A percentile compares a stretch with the other conserved stretches of the same genome.
Conservation (phyloP, 371 early-diverging fungal species). For the Mucor indicus region DNA sequence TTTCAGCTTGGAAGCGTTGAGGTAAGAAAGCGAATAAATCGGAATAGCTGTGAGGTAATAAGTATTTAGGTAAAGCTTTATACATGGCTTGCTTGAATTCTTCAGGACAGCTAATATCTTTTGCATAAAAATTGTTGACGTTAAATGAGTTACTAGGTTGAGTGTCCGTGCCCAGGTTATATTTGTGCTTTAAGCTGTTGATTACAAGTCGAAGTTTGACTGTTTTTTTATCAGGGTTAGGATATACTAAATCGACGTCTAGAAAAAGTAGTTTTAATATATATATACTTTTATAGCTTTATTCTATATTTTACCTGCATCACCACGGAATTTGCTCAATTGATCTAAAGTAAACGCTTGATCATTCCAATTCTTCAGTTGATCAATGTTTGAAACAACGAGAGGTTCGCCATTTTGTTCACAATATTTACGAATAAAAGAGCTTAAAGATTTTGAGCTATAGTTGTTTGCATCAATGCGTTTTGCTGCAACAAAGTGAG, state of each 20-base stretch:
- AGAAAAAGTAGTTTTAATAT: neutral
- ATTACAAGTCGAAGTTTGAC: neutral
- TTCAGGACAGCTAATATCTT: slow-evolving; percentile 26
- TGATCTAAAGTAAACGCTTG: slow-evolving; percentile 30
- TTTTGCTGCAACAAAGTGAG: too few species aligned
- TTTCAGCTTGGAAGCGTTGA: slow-evolving; percentile 20
- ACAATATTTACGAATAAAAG: slow-evolving; percentile 28
- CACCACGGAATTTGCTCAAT: slow-evolving; percentile 21
- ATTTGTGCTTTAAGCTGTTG: neutral
- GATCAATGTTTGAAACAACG: slow-evolving; percentile 43
- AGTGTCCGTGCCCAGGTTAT: neutral
- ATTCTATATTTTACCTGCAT: slow-evolving; percentile 20
- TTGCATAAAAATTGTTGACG: slow-evolving; percentile 18
- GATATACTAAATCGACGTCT: slow-evolving; percentile 1
- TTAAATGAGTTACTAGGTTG: neutral
- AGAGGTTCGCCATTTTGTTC: slow-evolving; percentile 40
- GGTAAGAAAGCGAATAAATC: slow-evolving; percentile 29
- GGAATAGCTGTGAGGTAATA: slow-evolving; percentile 20
- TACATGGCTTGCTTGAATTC: slow-evolving; percentile 11
- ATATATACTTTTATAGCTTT: neutral
- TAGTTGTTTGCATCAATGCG: too few species aligned
- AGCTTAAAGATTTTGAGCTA: too few species aligned
- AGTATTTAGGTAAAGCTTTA: slow-evolving; percentile 18
- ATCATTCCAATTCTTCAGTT: slow-evolving; percentile 23
- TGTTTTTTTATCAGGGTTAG: neutral